Base-by-base conservation (phyloP, 2,329 filamentous ascomycete species). In the Penicillium sp. region DNA sequence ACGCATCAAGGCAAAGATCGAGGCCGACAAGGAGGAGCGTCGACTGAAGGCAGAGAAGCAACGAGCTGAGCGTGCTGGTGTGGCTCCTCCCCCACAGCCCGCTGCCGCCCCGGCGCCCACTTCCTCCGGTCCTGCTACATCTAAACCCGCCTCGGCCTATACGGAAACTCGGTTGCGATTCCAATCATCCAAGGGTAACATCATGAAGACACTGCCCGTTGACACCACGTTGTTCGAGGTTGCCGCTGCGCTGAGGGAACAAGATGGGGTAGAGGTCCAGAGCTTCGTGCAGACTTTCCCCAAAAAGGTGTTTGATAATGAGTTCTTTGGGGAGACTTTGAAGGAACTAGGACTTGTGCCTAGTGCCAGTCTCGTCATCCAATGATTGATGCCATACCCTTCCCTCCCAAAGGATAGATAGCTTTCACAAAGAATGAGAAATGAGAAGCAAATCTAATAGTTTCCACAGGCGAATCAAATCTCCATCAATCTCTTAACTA, bases 141-240 rank as follows among this genome's bases (percentile, higher is more conserved):
- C 82, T 36, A 89, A 88, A 66, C 82, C 87, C 8, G 84, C 87
- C 48, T 83, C 85, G 5, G 84, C 87, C 50, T 90, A 94, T 71
- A 90, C 82, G 19, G 91, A 96, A 71, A 86, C 91, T 12, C 84
- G 94, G 28, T 76, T 99, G 59, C 83, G 92, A 57, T 77, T 99
- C 38, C 91, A 96, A 74, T 92, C 88, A 0, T 72, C 84, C 1
- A 79, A 77, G 17, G 90, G 91, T 14, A 92, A 89, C 58, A 78
- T 97, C 51, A 86, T 88, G 77, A 97, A 96, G 82, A 93, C 89
- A 0, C 86, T 96, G 61, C 87, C 91, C 0, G 91, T 90, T 6
- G 90, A 95, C 56, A 95, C 91, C 3, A 97, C 94, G 0, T 78
- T 99, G 11, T 96, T 96, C 66, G 93, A 99, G 76, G 87, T 99